A percentile compares a stretch with the other conserved stretches of the same genome.
These are phyloP conservation scores for Diaporthe caulivora DNA, from an alignment of 2,329 filamentous ascomycete genomes.

Conservation along the genomic window DNA sequence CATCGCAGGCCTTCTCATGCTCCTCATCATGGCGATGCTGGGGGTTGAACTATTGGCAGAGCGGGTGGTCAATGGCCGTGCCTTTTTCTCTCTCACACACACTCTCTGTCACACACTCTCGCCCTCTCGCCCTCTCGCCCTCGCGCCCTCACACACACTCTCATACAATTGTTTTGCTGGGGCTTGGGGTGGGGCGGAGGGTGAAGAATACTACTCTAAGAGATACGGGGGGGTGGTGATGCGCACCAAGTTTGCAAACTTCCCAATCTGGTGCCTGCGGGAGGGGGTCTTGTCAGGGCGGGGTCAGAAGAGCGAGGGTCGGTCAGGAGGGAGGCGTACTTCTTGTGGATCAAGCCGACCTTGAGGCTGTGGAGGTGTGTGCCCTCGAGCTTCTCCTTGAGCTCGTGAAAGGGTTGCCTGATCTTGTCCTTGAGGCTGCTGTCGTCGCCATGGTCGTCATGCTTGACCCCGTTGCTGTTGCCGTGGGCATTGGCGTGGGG, in stretches of 20 bases:
- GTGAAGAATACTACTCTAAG: neutral
- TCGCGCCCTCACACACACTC: too few species aligned
- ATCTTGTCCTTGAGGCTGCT: conserved; percentile 59
- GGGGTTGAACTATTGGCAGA: conserved; percentile 72
- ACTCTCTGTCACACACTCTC: too few species aligned
- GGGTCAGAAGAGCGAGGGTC: neutral
- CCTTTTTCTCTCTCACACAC: too few species aligned
- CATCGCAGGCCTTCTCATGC: conserved; percentile 87
- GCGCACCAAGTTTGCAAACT: conserved; percentile 71
- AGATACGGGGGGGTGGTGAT: neutral
- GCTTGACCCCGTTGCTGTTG: conserved; percentile 17
- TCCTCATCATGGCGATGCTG: conserved; percentile 95
- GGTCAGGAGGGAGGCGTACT: conserved; percentile 54
- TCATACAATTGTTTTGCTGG: neutral
- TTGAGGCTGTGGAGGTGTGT: conserved; percentile 70
- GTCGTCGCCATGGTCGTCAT: conserved; percentile 27
- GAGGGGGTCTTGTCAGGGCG: conserved; percentile 18
- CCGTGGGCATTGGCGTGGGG: conserved; percentile 6
- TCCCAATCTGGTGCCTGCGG: conserved; percentile 69
- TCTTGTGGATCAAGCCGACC: conserved; percentile 68
- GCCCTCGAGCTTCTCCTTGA: conserved; percentile 67
- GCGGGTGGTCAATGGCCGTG: conserved; percentile 15
- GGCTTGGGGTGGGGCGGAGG: too few species aligned
- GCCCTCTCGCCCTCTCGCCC: too few species aligned
- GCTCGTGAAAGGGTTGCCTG: conserved; percentile 59